Evolutionary conservation across 768 basidiomycete species (phyloP), one percentile per base, ranked within the genome.

Genomic region (Mycena alexandri): DNA sequence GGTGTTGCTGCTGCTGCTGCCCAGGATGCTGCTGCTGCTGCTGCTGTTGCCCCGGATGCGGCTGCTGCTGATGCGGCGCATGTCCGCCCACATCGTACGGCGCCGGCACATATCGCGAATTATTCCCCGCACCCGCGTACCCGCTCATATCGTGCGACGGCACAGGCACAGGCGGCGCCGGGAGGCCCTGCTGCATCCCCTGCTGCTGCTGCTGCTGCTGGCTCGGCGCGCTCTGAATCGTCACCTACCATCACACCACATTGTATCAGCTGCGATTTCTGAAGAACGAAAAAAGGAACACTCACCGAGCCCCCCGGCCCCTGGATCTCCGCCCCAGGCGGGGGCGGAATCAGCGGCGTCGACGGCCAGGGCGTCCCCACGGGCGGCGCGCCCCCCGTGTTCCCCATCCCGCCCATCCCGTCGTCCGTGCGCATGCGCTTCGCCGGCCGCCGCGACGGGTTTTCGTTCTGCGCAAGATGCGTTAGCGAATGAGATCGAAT

Each of bases 341-440:
- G 73, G 5, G 71, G 73, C 24, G 73, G 71, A 25, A 71, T 70
- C 14, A 71, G 29, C 21, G 70, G 70, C 34, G 52, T 42, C 53
- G 70, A 51, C 11, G 70, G 70, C 70, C 70, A 71, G 4, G 70
- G 44, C 14, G 70, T 61, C 5, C 70, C 70, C 19, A 67, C 72
- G 11, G 74, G 67, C 38, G 74, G 68, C 41, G 73, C 60, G 19
- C 72, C 73, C n/a, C 71, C 62, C 42, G 72, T 74, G 36, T 73
- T 66, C 33, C 75, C 74, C n/a, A 71, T 69, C 13, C 72, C 34
- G 34, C 12, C 73, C 17, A 34, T 63, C 16, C 62, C 70, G 52
- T 81, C 81, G 43, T 83, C 81, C 41, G 78, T 75, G 29, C 82
- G 76, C 25, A 70, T 76, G 11, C 83, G 75, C 65, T 84, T 84